Percentiles rank a stretch among this genome's conserved stretches.
Conservation (phyloP, 1,284 basidiomycete species). For the Fomes fomentarius region DNA sequence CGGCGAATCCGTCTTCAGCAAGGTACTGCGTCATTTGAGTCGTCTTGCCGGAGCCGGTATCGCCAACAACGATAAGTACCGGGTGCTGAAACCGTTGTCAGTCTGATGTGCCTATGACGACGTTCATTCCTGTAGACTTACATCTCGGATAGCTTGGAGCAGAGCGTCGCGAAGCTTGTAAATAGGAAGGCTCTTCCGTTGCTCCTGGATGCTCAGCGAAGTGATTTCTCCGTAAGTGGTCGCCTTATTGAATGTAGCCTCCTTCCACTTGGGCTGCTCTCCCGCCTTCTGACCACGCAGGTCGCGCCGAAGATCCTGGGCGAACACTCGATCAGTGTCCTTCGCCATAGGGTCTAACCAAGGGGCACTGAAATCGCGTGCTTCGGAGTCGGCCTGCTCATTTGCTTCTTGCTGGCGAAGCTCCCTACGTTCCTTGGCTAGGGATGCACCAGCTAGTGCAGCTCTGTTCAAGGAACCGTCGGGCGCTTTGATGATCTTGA, state of each 20-base stretch:
- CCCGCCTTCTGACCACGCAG: conserved; percentile 82
- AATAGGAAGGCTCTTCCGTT: conserved; percentile 90
- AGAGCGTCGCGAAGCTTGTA: conserved; percentile 95
- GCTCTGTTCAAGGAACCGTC: conserved; percentile 96
- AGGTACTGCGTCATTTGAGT: conserved; percentile 83
- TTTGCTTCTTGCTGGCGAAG: conserved; percentile 93
- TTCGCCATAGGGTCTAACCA: conserved; percentile 99
- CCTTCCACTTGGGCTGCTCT: conserved; percentile 90
- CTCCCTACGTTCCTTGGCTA: conserved; percentile 96
- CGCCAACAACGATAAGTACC: conserved; percentile 88
- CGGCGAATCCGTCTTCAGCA: conserved; percentile 76
- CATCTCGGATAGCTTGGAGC: conserved; percentile 89
- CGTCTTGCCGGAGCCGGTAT: conserved; percentile 85
- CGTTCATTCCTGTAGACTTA: conserved; percentile 40
- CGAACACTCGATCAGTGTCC: conserved; percentile 85
- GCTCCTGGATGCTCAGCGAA: conserved; percentile 89
- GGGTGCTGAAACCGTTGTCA: conserved; percentile 72
- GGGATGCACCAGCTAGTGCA: conserved; percentile 88
- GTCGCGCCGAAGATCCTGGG: conserved; percentile 89
- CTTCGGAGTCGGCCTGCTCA: conserved; percentile 92
- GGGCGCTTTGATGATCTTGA: conserved; percentile 95
- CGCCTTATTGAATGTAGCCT: conserved; percentile 94
- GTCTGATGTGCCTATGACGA: conserved; percentile 2
- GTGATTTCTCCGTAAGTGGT: conserved; percentile 96
- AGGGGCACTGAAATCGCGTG: conserved; percentile 90